A percentile compares a stretch with the other conserved stretches of the same genome.
Conservation (phyloP, 495 filamentous ascomycete species). For the Tetracladium setigerum region DNA sequence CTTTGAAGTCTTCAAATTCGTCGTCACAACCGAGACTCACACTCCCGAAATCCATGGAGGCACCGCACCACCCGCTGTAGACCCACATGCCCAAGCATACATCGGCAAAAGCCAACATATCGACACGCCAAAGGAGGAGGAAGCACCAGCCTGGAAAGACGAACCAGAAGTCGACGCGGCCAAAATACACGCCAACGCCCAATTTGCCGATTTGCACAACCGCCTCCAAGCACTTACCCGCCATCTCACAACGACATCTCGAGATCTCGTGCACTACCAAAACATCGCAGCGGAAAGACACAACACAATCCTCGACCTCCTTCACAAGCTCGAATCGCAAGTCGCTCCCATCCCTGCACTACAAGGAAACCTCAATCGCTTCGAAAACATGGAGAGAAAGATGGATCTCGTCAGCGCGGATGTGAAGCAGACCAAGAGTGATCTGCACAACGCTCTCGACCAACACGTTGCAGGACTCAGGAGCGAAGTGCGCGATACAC, state of each 20-base stretch:
- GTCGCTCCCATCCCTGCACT: conserved; percentile 28
- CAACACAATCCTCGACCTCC: conserved; percentile 36
- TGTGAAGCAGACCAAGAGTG: conserved; percentile 44
- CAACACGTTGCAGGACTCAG: conserved; percentile 63
- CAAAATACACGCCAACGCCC: conserved; percentile 28
- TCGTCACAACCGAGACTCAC: conserved; percentile 47
- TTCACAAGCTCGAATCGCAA: conserved; percentile 27
- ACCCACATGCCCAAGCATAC: conserved; percentile 28
- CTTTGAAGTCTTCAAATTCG: conserved; percentile 86
- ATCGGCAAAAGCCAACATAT: conserved; percentile 26
- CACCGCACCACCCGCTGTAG: conserved; percentile 4
- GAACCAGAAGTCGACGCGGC: conserved; percentile 8
- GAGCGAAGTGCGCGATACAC: conserved; percentile 61
- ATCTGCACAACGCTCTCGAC: conserved; percentile 62
- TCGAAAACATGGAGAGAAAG: conserved; percentile 53
- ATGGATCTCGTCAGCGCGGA: conserved; percentile 61
- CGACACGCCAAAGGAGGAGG: conserved; percentile 20
- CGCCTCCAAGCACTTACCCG: conserved; percentile 71
- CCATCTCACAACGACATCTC: conserved; percentile 60
- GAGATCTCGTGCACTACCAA: conserved; percentile 40
- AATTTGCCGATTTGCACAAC: conserved; percentile 77
- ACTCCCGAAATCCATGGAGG: conserved; percentile 14
- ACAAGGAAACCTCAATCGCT: conserved; percentile 36
- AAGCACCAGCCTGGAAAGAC: conserved; percentile 11
- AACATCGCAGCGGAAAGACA: conserved; percentile 51